These are phyloP conservation scores for Sordariomycetes sp. DNA, from an alignment of 2,329 filamentous ascomycete species.

Conservation along the genomic window DNA sequence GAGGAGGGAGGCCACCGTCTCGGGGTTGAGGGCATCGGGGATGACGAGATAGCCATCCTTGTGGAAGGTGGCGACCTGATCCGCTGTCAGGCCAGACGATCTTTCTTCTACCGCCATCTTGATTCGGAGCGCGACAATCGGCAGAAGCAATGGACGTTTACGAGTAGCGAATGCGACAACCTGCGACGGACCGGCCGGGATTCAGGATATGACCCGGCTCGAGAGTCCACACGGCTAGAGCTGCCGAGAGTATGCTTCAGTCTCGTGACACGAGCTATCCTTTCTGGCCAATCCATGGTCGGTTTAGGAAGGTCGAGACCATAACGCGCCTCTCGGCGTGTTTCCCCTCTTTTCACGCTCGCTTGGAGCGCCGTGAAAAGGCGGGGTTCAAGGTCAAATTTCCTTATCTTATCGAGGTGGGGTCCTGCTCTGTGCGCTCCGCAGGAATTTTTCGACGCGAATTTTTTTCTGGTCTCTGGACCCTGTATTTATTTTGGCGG, in stretches of 20 bases:
- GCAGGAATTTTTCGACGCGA: conserved; percentile 5
- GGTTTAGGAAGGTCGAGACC: not conserved
- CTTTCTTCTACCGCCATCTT: not conserved
- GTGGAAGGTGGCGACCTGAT: conserved; percentile 61
- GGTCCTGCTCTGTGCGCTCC: not conserved
- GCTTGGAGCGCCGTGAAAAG: not conserved
- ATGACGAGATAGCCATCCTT: conserved; percentile 85
- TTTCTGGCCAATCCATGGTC: not conserved
- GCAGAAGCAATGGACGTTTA: not conserved
- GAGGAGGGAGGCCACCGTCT: conserved; percentile 56
- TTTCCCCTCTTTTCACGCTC: not conserved
- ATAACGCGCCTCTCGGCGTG: not conserved
- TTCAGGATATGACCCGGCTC: not conserved
- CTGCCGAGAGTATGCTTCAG: not conserved
- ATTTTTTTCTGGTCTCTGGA: conserved; percentile 1
- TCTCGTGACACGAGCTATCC: not conserved
- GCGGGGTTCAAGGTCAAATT: conserved; percentile 1
- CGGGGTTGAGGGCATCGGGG: conserved; percentile 55
- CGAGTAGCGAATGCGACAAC: not conserved
- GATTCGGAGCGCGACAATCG: not conserved
- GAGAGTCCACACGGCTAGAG: not conserved
- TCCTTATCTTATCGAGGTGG: conserved; percentile 5
- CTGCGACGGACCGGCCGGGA: not conserved
- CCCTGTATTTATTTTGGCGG: not conserved
- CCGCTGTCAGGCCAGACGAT: conserved; percentile 46